Conservation (phyloP, 2,329 filamentous ascomycete species). For the Cladosporium phlei region DNA sequence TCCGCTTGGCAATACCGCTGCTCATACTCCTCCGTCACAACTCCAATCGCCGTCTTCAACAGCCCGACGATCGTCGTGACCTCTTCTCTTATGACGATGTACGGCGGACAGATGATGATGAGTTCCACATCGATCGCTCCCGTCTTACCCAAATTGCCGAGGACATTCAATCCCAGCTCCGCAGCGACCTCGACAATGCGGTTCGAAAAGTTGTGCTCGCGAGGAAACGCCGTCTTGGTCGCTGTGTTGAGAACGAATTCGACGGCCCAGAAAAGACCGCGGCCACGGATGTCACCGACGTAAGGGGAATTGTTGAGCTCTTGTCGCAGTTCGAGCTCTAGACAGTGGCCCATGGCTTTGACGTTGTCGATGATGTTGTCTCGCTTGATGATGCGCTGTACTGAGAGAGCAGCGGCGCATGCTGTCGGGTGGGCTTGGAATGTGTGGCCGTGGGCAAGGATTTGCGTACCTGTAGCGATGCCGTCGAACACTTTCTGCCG, state of each 20-base stretch:
- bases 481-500: slow-evolving; percentile 48
- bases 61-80: background rate
- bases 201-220: background rate
- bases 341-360: slow-evolving; percentile 45
- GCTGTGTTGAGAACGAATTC: slow-evolving; percentile 55
- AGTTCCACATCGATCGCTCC: background rate
- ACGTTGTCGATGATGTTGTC: slow-evolving; percentile 58
- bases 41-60: background rate
- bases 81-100: background rate
- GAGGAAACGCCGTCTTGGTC: slow-evolving; percentile 44
- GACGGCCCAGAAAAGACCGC: slow-evolving; percentile 55
- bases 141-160: background rate
- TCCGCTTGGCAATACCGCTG: background rate
- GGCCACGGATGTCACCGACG: slow-evolving; percentile 60
- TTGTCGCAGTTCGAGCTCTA: slow-evolving; percentile 43
- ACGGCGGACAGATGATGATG: background rate
- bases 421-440: slow-evolving; percentile 58
- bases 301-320: slow-evolving; percentile 42
- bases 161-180: background rate
- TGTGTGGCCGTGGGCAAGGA: slow-evolving; percentile 58
- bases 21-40: background rate
- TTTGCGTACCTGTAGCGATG: slow-evolving; percentile 41
- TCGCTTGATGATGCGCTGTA: slow-evolving; percentile 55
- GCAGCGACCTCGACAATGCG: background rate
- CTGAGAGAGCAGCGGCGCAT: slow-evolving; percentile 59